Evolutionary conservation across 1,284 basidiomycete species (phyloP).

Genomic region (Melampsora americana): DNA sequence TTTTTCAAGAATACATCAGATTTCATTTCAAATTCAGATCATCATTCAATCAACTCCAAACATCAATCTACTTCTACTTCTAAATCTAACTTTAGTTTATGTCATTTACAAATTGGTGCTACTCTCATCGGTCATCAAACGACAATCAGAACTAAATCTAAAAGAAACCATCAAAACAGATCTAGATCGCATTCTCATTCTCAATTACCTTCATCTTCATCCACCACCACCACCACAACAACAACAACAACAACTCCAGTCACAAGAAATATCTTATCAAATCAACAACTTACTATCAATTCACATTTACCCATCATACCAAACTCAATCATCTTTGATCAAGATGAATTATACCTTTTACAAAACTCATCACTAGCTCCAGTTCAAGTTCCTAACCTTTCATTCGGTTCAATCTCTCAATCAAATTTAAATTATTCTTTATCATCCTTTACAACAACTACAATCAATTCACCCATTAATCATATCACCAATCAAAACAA

Average conservation of each 20-base stretch:
- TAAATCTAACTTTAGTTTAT: too few relatives aligned
- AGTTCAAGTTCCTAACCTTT: background rate
- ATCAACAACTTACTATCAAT: background rate
- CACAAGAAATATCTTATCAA: background rate
- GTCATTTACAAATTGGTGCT: too few relatives aligned
- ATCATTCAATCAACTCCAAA: too few relatives aligned
- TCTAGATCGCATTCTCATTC: too few relatives aligned
- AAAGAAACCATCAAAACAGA: too few relatives aligned
- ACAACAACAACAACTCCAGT: background rate
- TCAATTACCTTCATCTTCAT: background rate
- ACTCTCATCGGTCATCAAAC: too few relatives aligned
- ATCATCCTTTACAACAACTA: too few relatives aligned
- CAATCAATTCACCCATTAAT: background rate
- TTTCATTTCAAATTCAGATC: too few relatives aligned
- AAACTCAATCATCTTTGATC: background rate
- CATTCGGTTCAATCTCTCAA: slow-evolving; percentile 9
- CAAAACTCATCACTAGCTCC: slow-evolving; percentile 1
- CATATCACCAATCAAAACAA: background rate
- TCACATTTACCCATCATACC: background rate
- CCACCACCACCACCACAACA: background rate
- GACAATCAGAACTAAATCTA: too few relatives aligned
- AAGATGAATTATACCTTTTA: background rate
- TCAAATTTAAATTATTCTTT: too few relatives aligned
- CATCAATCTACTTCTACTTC: too few relatives aligned
- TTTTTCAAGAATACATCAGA: too few relatives aligned